These are phyloP conservation scores for Sordariomycetes sp. DNA, from an alignment of 2,329 filamentous ascomycete species.

Conservation along the genomic window DNA sequence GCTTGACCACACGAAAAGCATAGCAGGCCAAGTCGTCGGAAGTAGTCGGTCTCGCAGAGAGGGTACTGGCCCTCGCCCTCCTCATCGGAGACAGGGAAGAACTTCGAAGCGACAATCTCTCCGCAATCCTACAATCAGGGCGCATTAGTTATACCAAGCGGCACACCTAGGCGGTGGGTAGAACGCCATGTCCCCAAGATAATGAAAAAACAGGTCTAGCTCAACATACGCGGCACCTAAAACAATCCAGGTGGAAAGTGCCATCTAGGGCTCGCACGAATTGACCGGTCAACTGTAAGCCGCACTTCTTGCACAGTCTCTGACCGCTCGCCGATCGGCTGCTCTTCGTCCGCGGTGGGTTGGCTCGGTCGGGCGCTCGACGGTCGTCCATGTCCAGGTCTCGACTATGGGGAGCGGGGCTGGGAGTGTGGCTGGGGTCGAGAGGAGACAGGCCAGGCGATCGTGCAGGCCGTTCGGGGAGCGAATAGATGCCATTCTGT, in stretches of 20 bases:
- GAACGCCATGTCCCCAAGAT: slow-evolving; percentile 4
- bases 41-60: slow-evolving; percentile 96
- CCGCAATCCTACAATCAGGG: slow-evolving; percentile 66
- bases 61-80: slow-evolving; percentile 81
- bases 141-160: background rate
- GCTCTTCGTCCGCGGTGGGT: slow-evolving; percentile 38
- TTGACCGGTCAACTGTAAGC: slow-evolving; percentile 79
- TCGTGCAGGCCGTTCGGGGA: slow-evolving; percentile 18
- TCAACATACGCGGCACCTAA: slow-evolving; percentile 78
- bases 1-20: slow-evolving; percentile 90
- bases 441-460: background rate
- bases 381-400: slow-evolving; percentile 13
- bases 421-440: background rate
- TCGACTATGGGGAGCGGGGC: slow-evolving; percentile 11
- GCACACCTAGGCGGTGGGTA: slow-evolving; percentile 6
- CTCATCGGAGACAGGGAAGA: slow-evolving; percentile 93
- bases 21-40: slow-evolving; percentile 78
- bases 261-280: slow-evolving; percentile 90
- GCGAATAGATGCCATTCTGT: slow-evolving; percentile 24
- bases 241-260: slow-evolving; percentile 95
- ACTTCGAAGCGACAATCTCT: slow-evolving; percentile 95
- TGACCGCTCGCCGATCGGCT: slow-evolving; percentile 47
- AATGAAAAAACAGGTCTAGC: background rate
- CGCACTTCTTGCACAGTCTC: slow-evolving; percentile 77
- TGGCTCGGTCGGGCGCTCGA: slow-evolving; percentile 43